Conservation (phyloP, 1,139 yeast species). For the Scheffersomyces insectosa region DNA sequence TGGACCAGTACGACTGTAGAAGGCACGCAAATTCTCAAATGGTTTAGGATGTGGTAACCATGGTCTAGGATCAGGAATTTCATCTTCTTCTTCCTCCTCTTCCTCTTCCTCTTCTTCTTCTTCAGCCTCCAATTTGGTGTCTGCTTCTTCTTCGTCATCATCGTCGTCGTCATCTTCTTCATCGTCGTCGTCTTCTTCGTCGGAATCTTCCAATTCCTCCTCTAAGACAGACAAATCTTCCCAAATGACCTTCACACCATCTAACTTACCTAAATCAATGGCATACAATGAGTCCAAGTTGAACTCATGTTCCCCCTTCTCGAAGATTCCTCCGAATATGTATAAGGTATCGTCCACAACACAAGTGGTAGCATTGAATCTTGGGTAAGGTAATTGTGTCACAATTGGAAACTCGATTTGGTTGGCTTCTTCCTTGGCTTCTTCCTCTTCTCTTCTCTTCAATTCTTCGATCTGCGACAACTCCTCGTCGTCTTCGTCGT, state of each 20-base stretch:
- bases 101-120: constrained; percentile 63
- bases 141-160: constrained; percentile 53
- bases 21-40: constrained; percentile 81
- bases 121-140: constrained; percentile 51
- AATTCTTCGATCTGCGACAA: constrained; percentile 41
- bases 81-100: constrained; percentile 63
- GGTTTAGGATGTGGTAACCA: constrained; percentile 98
- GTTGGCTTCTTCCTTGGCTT: constrained; percentile 34
- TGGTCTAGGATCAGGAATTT: constrained; percentile 87
- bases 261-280: constrained; percentile 80
- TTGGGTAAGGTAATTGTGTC: constrained; percentile 75
- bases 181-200: constrained; percentile 65
- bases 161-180: constrained; percentile 65
- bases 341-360: constrained; percentile 83
- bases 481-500: constrained; percentile 48
- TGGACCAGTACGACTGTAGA: constrained; percentile 85
- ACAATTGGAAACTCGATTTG: constrained; percentile 54
- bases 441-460: constrained; percentile 38
- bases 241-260: constrained; percentile 89
- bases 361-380: constrained; percentile 85
- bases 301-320: constrained; percentile 81
- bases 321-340: constrained; percentile 93
- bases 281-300: constrained; percentile 83
- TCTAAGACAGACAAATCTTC: constrained; percentile 73
- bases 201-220: constrained; percentile 55